Base-by-base conservation (phyloP, 2,329 filamentous ascomycete species). In the Lachnum nothofagi region DNA sequence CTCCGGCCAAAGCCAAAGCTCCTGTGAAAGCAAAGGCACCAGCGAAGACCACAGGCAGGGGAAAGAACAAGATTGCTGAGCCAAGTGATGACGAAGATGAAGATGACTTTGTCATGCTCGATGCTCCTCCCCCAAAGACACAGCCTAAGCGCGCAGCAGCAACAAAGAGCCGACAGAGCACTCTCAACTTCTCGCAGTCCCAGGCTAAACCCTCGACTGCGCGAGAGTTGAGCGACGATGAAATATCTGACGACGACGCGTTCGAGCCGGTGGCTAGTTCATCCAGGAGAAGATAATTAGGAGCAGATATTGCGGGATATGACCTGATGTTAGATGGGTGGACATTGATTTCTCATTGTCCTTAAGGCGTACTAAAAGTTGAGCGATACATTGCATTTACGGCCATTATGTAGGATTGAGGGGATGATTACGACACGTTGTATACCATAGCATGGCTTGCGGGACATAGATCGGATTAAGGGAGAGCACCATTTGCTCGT, bases 201-300 rank as follows among this genome's bases (percentile, higher is more conserved):
- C 72, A 76, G 53, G 45, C 57, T 20, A 63, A 59, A 34, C 57
- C 58, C 29, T 48, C 56, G n/a, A 43, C 55, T 27, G 70, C 73
- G 31, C 70, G 72, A n/a, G 79, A 83, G 60, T 76, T 83, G 46
- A 84, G 80, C 52, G 80, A 83, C 50, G 81, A 85, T 60, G 80
- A 83, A 63, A 82, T 85, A 38, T 79, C 76, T 0, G 78, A 81
- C 48, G 66, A 82, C 37, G 77, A 81, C 63, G 73, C 73, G 0
- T 84, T 85, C 63, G 79, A 83, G 63, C 61, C 61, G 3, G 53
- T 60, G 46, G 41, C 44, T 45, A 35, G 29, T 17, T 37, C 46
- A 9, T 58, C 54, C 12, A 34, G 37, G 44, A 46, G 49, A 45
- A 42, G 46, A 48, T 38, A 34, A 51, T 46, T 23, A 9, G 20